These are phyloP conservation scores for Penicillium concentricum DNA, from an alignment of 2,329 filamentous ascomycete species.

Conservation along the genomic window DNA sequence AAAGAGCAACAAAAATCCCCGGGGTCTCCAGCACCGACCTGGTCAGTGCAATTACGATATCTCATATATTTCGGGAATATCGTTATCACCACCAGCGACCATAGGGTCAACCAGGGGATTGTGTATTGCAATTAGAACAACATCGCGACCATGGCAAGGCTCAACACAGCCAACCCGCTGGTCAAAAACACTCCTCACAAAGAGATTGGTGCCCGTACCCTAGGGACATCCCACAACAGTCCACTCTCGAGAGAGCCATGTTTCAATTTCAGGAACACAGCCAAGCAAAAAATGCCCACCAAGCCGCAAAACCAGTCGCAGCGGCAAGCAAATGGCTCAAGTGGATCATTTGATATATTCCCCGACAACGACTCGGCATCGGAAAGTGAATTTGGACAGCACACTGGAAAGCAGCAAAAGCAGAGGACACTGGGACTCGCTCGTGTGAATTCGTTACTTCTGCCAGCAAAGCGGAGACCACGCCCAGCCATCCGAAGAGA, in stretches of 20 bases:
- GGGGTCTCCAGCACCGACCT: neutral
- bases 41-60: neutral
- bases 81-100: neutral
- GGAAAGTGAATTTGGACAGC: slow-evolving; percentile 15
- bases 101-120: neutral
- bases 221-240: neutral
- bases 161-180: slow-evolving; percentile 25
- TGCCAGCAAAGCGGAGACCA: slow-evolving; percentile 27
- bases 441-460: slow-evolving; percentile 36
- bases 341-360: slow-evolving; percentile 32
- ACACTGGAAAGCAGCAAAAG: slow-evolving; percentile 21
- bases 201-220: neutral
- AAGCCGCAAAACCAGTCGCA: slow-evolving; percentile 14
- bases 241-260: slow-evolving; percentile 1
- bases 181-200: neutral
- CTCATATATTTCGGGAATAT: no score
- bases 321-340: slow-evolving; percentile 19
- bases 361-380: slow-evolving; percentile 24
- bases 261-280: slow-evolving; percentile 3
- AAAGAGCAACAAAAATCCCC: neutral
- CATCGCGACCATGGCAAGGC: slow-evolving; percentile 25
- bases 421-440: slow-evolving; percentile 31
- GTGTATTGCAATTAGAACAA: neutral
- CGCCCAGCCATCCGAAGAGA: slow-evolving; percentile 25
- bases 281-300: neutral